Base-by-base conservation (phyloP, 768 basidiomycete species). In the Naganishia antarctica region DNA sequence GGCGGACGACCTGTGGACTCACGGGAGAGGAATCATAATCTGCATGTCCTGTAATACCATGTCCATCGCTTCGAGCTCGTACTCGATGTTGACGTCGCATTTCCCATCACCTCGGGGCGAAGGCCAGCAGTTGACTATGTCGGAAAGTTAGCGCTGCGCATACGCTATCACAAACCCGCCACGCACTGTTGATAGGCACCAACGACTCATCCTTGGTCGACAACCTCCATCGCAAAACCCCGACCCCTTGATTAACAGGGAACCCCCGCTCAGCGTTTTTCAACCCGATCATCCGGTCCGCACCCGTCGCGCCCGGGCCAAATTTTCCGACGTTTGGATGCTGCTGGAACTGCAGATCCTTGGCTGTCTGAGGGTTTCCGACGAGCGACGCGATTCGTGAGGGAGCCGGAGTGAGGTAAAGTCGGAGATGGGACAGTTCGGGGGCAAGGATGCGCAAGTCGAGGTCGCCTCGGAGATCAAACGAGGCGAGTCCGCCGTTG, bases 271-370 rank as follows among this genome's bases (percentile, higher is more conserved):
- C 83, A 2, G 87, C 73, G 73, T 98, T 93, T 79, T 92, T 96
- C 67, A 97, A 80, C 0, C 86, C 86, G 44, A 98, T 82, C 21
- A 86, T 76, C 41, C 88, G 81, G 3, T 84, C 87, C 77, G 80
- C 79, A 65, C 70, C 72, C 0, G 64, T 9, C 6, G 84, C 84
- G 12, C 86, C 84, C 0, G 80, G 81, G 16, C 60, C 60, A 66
- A 93, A 90, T 79, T 91, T 94, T 65, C 86, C 88, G 15, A 97
- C 89, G 65, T 96, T 87, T 7, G 94, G 94, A 72, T 97, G 96
- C 70, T 96, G 91, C 79, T 97, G 97, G 83, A 94, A 96, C 76
- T 94, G 91, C 45, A 97, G 79, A 41, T 83, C 86, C 62, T 80
- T 80, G 63, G 86, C 83, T 66, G 85, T 83, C 12, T 81, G 80